A percentile compares a stretch with the other conserved stretches of the same genome.
Evolutionary conservation across 139 green algal genomes (phyloP).

Genomic region (Gonium pectorale): DNA sequence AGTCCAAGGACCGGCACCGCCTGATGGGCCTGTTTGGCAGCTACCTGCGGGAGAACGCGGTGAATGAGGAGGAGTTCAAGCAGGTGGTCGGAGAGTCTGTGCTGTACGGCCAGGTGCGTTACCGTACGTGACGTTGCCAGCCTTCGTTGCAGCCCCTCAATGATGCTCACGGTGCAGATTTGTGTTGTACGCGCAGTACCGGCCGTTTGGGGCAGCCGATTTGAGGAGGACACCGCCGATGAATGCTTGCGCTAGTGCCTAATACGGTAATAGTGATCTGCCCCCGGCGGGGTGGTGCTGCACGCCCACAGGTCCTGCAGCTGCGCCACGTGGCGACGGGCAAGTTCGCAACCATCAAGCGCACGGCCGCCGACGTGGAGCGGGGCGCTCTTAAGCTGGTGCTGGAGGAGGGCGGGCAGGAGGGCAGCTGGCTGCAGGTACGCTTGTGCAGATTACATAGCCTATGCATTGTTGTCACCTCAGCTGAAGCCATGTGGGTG

Average conservation of each 20-base stretch:
- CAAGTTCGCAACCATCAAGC: conserved; percentile 46
- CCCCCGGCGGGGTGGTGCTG: no score
- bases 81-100: conserved; percentile 46
- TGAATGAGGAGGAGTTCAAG: conserved; percentile 41
- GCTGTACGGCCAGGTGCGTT: conserved; percentile 49
- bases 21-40: not conserved
- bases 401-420: conserved; percentile 37
- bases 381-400: conserved; percentile 47
- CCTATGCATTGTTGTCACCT: no score
- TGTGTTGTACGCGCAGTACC: no score
- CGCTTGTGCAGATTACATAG: no score
- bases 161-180: no score
- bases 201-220: no score
- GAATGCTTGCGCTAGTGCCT: no score
- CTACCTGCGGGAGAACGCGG: conserved; percentile 10
- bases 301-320: conserved; percentile 19
- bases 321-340: conserved; percentile 27
- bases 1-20: not conserved
- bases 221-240: no score
- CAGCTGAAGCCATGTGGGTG: no score
- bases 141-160: no score
- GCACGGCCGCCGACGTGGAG: conserved; percentile 51
- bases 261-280: no score
- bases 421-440: conserved; percentile 48
- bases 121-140: no score